phyloP scores from a whole-genome alignment of 495 filamentous ascomycete species.

The Melanomma pulvis-pyrius region DNA sequence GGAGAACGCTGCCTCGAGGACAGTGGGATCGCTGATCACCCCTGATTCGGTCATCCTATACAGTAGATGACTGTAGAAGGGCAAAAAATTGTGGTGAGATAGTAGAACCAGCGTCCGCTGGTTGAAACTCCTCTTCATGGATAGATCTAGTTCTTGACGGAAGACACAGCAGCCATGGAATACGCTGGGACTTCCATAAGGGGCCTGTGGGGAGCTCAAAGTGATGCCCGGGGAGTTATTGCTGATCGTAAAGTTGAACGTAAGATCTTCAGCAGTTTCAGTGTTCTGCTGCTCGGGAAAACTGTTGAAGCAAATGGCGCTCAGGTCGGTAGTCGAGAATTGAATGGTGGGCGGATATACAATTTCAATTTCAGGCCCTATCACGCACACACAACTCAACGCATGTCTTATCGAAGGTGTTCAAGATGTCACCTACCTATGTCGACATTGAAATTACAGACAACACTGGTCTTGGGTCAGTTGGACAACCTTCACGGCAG shows the following conservation, averaged over 20 bases:
- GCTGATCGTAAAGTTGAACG: slow-evolving; percentile 42
- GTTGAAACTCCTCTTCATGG: slow-evolving; percentile 43
- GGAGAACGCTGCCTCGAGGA: slow-evolving; percentile 37
- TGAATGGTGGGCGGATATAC: slow-evolving; percentile 42
- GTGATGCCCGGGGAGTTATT: slow-evolving; percentile 42
- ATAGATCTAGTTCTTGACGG: slow-evolving; percentile 41
- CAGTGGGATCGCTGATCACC: slow-evolving; percentile 37
- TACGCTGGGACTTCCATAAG: slow-evolving; percentile 36
- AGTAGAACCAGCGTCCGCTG: slow-evolving; percentile 41
- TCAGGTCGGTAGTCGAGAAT: slow-evolving; percentile 40
- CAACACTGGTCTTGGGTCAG: slow-evolving; percentile 32
- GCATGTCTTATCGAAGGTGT: neutral
- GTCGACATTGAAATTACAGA: slow-evolving; percentile 46
- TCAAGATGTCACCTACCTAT: slow-evolving; percentile 30
- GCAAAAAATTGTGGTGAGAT: slow-evolving; percentile 41
- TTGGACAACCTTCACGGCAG: neutral
- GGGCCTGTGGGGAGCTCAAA: slow-evolving; percentile 35
- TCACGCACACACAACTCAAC: neutral
- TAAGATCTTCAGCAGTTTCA: slow-evolving; percentile 38
- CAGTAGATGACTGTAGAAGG: slow-evolving; percentile 40
- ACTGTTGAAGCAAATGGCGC: slow-evolving; percentile 45
- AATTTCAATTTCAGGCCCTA: slow-evolving; percentile 43
- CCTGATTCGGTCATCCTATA: slow-evolving; percentile 36
- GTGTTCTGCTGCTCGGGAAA: slow-evolving; percentile 44
- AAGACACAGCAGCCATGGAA: slow-evolving; percentile 42